phyloP scores from a whole-genome alignment of 805 yeast species.

The Saccharomycopsis capsularis region DNA sequence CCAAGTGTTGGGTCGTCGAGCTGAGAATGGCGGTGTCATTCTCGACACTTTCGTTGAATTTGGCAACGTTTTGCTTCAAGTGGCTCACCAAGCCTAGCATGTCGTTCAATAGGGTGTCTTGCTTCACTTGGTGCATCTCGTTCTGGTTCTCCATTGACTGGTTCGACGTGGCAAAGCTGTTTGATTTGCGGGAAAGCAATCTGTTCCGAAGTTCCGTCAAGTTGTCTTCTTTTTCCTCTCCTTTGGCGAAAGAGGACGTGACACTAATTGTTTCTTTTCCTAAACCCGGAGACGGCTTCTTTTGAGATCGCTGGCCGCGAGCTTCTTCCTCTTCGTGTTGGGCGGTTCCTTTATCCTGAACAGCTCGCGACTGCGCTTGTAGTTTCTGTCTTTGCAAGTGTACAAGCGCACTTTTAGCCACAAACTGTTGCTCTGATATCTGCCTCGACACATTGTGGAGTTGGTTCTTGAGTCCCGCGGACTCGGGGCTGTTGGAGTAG shows the following conservation, averaged over 20 bases:
- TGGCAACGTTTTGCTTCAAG: conserved; percentile 9
- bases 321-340: too few relatives aligned
- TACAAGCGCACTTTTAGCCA: too few relatives aligned
- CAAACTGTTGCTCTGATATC: conserved; percentile 4
- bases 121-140: conserved; percentile 14
- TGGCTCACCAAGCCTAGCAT: conserved; percentile 21
- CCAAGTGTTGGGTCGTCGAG: conserved; percentile 7
- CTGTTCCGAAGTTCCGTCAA: conserved; percentile 13
- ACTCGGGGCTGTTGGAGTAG: background rate
- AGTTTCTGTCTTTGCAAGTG: too few relatives aligned
- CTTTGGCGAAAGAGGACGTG: background rate
- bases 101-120: conserved; percentile 16
- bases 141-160: conserved; percentile 17
- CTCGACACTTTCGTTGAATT: conserved; percentile 14
- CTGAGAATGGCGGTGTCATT: conserved; percentile 11
- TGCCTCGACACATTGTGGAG: conserved; percentile 1
- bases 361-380: too few relatives aligned
- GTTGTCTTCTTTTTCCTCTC: background rate
- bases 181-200: conserved; percentile 9
- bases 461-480: background rate
- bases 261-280: too few relatives aligned
- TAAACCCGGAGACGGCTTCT: too few relatives aligned
- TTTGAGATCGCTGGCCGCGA: too few relatives aligned
- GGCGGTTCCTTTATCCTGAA: too few relatives aligned
- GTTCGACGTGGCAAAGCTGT: background rate